Conservation (phyloP, 1,284 basidiomycete species). For the Marasmius tenuissimus region DNA sequence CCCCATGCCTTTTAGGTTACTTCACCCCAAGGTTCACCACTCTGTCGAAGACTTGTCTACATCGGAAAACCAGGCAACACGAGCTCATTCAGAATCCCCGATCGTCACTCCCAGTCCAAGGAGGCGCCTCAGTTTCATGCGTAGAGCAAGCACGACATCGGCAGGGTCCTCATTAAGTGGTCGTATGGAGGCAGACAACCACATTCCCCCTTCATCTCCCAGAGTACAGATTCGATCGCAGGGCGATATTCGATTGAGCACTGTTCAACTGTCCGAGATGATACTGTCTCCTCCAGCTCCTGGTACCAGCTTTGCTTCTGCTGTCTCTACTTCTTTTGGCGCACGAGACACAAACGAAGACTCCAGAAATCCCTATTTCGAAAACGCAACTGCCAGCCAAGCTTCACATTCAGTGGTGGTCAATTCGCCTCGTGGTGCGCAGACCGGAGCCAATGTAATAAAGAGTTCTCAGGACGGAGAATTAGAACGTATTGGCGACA, state of each 20-base stretch:
- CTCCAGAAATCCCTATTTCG: no score
- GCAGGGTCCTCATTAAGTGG: neutral
- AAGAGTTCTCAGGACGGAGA: no score
- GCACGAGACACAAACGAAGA: no score
- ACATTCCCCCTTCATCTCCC: constrained; percentile 23
- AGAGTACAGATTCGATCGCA: constrained; percentile 46
- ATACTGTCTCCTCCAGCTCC: constrained; percentile 31
- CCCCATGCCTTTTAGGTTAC: constrained; percentile 5
- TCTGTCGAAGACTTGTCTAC: neutral
- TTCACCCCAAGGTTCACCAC: neutral
- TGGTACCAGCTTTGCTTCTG: neutral
- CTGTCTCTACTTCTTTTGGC: no score
- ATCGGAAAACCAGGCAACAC: neutral
- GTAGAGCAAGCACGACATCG: neutral
- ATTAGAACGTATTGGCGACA: no score
- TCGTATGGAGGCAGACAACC: neutral
- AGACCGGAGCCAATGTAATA: no score
- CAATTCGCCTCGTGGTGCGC: no score
- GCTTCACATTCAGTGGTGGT: no score
- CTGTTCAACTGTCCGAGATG: constrained; percentile 63
- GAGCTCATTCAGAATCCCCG: neutral
- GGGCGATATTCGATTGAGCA: constrained; percentile 62
- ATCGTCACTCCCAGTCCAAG: neutral
- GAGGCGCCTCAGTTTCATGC: neutral
- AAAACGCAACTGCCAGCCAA: no score